Base-by-base conservation (phyloP, 1,284 basidiomycete genomes). In the Apiotrichum akiyoshidainum region DNA sequence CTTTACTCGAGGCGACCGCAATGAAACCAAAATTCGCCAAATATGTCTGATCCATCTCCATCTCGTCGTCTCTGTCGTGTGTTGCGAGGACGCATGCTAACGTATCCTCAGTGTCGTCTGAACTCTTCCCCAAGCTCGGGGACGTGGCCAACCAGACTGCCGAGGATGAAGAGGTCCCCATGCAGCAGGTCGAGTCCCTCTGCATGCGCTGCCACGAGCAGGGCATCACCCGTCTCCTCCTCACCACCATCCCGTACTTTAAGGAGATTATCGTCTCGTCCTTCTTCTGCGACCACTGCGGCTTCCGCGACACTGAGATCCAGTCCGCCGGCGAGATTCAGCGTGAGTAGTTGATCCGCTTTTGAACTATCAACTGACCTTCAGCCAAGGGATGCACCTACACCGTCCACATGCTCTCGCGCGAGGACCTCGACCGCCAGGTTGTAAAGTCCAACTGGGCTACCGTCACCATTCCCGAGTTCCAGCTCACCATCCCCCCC, bases 221-320 rank as follows among this genome's bases (percentile, higher is more conserved):
- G 88, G 96, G 96, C 37, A 81, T 82, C n/a, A 99, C 96, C 0
- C 83, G 93, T 50, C 80, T 99, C 72, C 85, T 99, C 65, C 82
- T 99, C 57, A 99, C 95, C 2, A 87, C 88, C 19, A 99, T 99
- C 59, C 96, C 96, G 0, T 99, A 89, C 81, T 99, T 99, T 81
- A 84, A 86, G 58, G 91, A 99, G 78, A 88, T 99, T 57, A 90
- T 99, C 68, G 86, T 99, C 59, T 92, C 94, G 84, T 94, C 91
- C 46, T 99, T 99, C 81, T 84, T 85, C 59, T 99, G 96, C 76
- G 90, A 95, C 55, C 87, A 93, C 74, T 99, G 96, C 70, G 93
- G 92, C 21, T 80, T 84, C 68, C 78, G 84, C 45, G 98, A 99
- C 79, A 99, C 94, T 72, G 95, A 99, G 78, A 89, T 97, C 50